A percentile compares a stretch with the other conserved stretches of the same genome.
phyloP scores from a whole-genome alignment of 371 early-diverging fungal genomes.

The Apophysomyces trapeziformis region DNA sequence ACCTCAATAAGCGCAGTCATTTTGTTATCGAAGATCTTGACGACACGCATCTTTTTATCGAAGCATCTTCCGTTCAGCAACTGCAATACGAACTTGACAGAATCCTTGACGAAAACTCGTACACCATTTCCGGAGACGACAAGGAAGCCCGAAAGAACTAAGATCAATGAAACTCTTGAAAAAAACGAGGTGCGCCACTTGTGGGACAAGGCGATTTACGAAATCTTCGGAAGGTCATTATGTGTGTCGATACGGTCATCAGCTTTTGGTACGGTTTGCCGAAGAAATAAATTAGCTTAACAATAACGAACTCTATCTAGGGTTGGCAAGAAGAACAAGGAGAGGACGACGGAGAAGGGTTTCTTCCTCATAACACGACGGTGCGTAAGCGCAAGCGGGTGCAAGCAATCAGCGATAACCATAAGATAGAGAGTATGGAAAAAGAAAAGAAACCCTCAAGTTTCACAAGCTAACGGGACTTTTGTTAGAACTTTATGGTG shows the following conservation, averaged over 20 bases:
- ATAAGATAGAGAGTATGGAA: not conserved
- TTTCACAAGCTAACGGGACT: not conserved
- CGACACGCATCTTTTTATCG: slow-evolving; percentile 85
- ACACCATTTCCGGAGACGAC: slow-evolving; percentile 59
- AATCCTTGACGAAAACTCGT: slow-evolving; percentile 80
- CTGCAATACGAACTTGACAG: slow-evolving; percentile 73
- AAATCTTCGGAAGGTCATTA: slow-evolving; percentile 19
- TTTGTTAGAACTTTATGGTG: slow-evolving; percentile 10
- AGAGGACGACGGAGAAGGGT: not conserved
- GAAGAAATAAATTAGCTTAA: not conserved
- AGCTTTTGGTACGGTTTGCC: slow-evolving; percentile 14
- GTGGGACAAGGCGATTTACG: slow-evolving; percentile 19
- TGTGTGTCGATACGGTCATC: slow-evolving; percentile 27
- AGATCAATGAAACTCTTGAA: not conserved
- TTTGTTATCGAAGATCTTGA: slow-evolving; percentile 90
- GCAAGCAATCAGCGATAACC: not conserved
- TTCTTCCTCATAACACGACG: not conserved
- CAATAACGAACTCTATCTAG: not conserved
- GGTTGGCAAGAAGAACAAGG: slow-evolving; percentile 16
- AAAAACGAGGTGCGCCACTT: slow-evolving; percentile 14
- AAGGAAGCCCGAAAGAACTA: slow-evolving; percentile 35
- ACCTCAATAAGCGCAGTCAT: slow-evolving; percentile 70
- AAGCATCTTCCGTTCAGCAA: slow-evolving; percentile 65
- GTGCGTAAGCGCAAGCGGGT: not conserved
- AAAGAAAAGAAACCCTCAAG: no score